Conservation (phyloP, 768 basidiomycete species). For the Russula compacta region DNA sequence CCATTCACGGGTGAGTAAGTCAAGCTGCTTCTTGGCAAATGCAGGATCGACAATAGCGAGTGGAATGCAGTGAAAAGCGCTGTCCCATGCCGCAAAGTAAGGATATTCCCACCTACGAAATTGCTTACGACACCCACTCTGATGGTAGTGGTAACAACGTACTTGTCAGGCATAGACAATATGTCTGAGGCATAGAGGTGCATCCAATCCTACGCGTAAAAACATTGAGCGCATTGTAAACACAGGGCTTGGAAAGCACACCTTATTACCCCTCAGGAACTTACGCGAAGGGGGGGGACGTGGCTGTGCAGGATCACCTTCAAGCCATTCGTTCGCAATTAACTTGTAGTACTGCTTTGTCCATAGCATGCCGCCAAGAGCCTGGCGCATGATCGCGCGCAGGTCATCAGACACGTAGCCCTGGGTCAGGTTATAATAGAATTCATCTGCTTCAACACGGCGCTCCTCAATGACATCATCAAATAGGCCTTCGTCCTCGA, state of each 20-base stretch:
- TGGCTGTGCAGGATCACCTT: conserved; percentile 93
- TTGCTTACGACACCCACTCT: conserved; percentile 1
- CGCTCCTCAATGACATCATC: conserved; percentile 87
- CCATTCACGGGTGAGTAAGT: conserved; percentile 95
- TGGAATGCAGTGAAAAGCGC: conserved; percentile 98
- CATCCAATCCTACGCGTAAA: conserved; percentile 69
- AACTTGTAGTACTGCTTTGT: conserved; percentile 97
- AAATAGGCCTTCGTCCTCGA: conserved; percentile 83
- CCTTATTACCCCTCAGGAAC: conserved; percentile 64
- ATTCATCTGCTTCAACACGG: conserved; percentile 91
- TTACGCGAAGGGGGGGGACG: conserved; percentile 88
- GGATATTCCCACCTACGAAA: conserved; percentile 87
- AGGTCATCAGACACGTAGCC: conserved; percentile 89
- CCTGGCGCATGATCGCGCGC: conserved; percentile 94
- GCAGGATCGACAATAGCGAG: conserved; percentile 90
- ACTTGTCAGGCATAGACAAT: conserved; percentile 99
- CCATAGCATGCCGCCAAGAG: conserved; percentile 95
- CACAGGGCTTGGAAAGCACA: conserved; percentile 23
- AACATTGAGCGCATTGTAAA: not conserved
- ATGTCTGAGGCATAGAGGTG: conserved; percentile 95
- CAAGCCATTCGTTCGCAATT: conserved; percentile 92
- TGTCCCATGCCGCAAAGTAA: conserved; percentile 98
- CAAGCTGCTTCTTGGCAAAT: conserved; percentile 97
- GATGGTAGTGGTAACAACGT: conserved; percentile 19
- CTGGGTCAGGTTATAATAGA: conserved; percentile 72